Conservation (phyloP, 371 early-diverging fungal genomes). For the Apophysomyces variabilis region DNA sequence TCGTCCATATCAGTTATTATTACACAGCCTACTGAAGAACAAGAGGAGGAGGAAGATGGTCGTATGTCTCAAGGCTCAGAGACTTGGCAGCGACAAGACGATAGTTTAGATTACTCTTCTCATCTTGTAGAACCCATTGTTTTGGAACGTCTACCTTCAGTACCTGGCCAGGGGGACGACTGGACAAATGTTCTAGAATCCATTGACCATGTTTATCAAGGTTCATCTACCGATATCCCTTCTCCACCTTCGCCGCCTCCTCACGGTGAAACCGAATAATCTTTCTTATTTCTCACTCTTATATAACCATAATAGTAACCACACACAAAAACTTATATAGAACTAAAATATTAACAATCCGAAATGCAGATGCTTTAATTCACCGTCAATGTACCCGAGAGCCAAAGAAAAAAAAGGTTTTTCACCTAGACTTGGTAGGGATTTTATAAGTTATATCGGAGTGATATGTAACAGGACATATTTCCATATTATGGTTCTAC, state of each 20-base stretch:
- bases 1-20: not conserved
- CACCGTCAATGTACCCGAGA: too few species aligned
- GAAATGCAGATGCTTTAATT: too few species aligned
- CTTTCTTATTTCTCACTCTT: not conserved
- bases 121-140: not conserved
- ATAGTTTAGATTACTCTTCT: not conserved
- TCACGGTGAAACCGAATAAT: not conserved
- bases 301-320: not conserved
- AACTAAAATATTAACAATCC: not conserved
- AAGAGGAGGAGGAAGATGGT: not conserved
- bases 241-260: not conserved
- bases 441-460: too few species aligned
- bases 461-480: too few species aligned
- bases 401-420: too few species aligned
- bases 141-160: not conserved
- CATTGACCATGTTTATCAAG: constrained; percentile 1
- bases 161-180: not conserved
- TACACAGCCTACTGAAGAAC: not conserved
- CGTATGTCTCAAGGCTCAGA: not conserved
- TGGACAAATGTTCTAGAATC: constrained; percentile 6
- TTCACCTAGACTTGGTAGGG: too few species aligned
- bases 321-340: not conserved
- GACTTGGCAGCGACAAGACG: not conserved
- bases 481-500: too few species aligned
- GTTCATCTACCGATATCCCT: not conserved